Base-by-base conservation (phyloP, 192 early-diverging fungal genomes). In the Rhizophagus prolifer region DNA sequence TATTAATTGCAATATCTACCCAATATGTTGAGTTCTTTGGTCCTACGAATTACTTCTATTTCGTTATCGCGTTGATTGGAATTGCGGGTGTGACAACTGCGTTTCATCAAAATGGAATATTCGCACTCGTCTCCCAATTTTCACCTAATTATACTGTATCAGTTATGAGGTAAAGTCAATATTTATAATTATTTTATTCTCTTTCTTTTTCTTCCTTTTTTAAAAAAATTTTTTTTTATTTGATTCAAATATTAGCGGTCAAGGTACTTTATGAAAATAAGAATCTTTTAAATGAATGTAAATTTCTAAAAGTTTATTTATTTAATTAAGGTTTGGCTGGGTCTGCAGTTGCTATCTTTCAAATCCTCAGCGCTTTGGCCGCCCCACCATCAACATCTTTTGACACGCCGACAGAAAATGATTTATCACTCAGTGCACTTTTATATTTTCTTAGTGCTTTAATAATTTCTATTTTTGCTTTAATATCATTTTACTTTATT, bases 51-150 rank as follows among this genome's bases (percentile, higher is more conserved):
- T 94, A 92, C 38, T 94, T 94, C 74, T 90, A 83, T 74, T 83
- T 92, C 70, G 84, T 79, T 3, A 63, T 93, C 59, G n/a, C 78
- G 4, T 82, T 92, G 79, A 76, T 95, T 9, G 82, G 83, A 1
- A 36, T 87, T 12, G 85, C 86, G 1, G 92, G 90, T 7, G 82
- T 81, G 8, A 82, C 88, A 14, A 93, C 90, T 36, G 88, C 90
- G 5, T 82, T 91, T 63, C 81, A 89, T 14, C 88, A 91, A 60
- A 89, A 89, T 70, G 91, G 87, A 62, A 80, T 91, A 41, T 93
- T 95, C 84, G 91, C 89, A 26, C 81, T 91, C n/a, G 91, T 88
- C 0, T 85, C 89, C 13, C 88, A 87, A 47, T 92, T 94, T 77
- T 87, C 92, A 9, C 86, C 90, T 8, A 81, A 80, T 30, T 88